phyloP scores from a whole-genome alignment of 768 basidiomycete species.

The Clavaria fumosa region DNA sequence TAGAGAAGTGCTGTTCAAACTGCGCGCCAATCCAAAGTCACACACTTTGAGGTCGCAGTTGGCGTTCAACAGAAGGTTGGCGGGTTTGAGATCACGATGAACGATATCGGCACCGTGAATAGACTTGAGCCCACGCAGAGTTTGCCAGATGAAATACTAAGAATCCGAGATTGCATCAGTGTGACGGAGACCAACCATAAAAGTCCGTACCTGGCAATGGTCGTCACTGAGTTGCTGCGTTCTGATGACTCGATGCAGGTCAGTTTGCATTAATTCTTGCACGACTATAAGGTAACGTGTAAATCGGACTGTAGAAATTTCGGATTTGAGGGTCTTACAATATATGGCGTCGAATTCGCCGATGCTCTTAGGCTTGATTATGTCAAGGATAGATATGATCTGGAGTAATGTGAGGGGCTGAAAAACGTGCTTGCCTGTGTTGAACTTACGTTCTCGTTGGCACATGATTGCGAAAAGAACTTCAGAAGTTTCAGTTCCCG shows the following conservation, averaged over 20 bases:
- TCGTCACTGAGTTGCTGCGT: slow-evolving; percentile 86
- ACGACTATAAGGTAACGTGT: slow-evolving; percentile 32
- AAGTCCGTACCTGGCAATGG: slow-evolving; percentile 53
- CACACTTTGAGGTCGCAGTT: slow-evolving; percentile 84
- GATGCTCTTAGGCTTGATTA: slow-evolving; percentile 63
- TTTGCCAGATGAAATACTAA: slow-evolving; percentile 72
- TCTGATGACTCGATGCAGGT: slow-evolving; percentile 81
- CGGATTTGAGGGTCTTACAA: slow-evolving; percentile 27
- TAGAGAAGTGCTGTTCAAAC: slow-evolving; percentile 37
- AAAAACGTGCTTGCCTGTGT: slow-evolving; percentile 3
- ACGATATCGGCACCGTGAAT: slow-evolving; percentile 78
- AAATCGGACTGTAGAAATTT: background rate
- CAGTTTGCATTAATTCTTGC: slow-evolving; percentile 84
- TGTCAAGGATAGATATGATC: slow-evolving; percentile 89
- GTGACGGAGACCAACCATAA: background rate
- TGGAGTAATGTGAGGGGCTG: slow-evolving; percentile 16
- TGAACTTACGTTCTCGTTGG: slow-evolving; percentile 59
- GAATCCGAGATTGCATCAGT: background rate
- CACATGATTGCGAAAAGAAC: slow-evolving; percentile 66
- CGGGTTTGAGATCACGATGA: slow-evolving; percentile 70
- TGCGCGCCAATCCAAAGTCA: slow-evolving; percentile 76
- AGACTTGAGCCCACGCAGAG: slow-evolving; percentile 75
- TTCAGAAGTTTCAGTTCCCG: slow-evolving; percentile 84
- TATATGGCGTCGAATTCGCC: slow-evolving; percentile 81
- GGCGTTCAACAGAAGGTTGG: slow-evolving; percentile 76